Evolutionary conservation across 805 yeast species (phyloP), one percentile per base, ranked within the genome.

Genomic region (Wickerhamomyces silvicola): DNA sequence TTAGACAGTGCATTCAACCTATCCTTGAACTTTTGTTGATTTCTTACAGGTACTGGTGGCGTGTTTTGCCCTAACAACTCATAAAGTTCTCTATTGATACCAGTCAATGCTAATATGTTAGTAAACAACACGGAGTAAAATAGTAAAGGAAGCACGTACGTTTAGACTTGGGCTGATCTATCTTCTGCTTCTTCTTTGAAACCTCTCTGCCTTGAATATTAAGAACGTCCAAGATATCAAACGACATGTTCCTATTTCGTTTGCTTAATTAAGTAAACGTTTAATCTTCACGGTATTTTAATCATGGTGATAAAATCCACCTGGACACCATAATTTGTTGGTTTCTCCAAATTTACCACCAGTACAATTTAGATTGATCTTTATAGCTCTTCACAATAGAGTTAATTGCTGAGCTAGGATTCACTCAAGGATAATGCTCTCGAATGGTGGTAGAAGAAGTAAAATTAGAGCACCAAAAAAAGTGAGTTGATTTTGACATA

Each of bases 41-140:
- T 64, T 31, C 66, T 65, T n/a, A 70, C 71, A n/a, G 69, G 70
- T 7, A 71, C 73, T 0, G 97, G 88, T 1, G 98, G 96, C 2
- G 94, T 77, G 55, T 86, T 86, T 24, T 92, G 88, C 5, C 99
- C 98, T 24, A 92, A 64, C 32, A 94, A 67, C 42, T 81, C 82
- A 57, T 81, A 88, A 33, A 92, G 64, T 54, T 92, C 98, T 45
- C 97, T 71, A 41, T 84, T 88, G 75, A 90, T 81, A 17, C 95
- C 95, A 2, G 77, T 64, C 27, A 67, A 56, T 28, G 45, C 15
- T 54, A 13, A 7, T 19, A 19, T 27, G 18, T 21, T 20, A 17
- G 25, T 8, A 12, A 10, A 16, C 22, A 13, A 22, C 13, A 22
- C n/a, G n/a, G n/a, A n/a, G n/a, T n/a, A n/a, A n/a, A n/a, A n/a